phyloP scores from a whole-genome alignment of 2,329 filamentous ascomycete genomes.

The Sodiomyces alkalinus region DNA sequence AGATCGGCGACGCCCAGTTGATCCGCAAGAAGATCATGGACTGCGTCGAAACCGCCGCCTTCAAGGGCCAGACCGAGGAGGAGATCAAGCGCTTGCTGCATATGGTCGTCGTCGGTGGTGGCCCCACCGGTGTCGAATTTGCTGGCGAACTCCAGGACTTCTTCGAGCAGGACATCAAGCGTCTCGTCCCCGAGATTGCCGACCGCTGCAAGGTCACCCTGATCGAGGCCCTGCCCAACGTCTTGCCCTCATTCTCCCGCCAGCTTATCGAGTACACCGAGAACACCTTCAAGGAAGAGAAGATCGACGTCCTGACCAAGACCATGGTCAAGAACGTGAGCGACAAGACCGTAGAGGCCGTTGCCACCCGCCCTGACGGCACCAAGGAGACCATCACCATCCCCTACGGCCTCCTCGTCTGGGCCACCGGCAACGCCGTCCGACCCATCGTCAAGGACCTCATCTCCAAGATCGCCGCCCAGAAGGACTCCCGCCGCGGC shows the following conservation, averaged over 20 bases:
- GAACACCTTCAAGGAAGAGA: constrained; percentile 97
- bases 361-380: constrained; percentile 67
- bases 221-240: constrained; percentile 91
- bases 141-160: constrained; percentile 97
- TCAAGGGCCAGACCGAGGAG: constrained; percentile 84
- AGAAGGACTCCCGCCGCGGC: constrained; percentile 88
- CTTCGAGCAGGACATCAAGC: constrained; percentile 95
- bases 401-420: constrained; percentile 90
- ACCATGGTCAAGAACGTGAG: constrained; percentile 98
- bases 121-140: constrained; percentile 94
- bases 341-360: constrained; percentile 82
- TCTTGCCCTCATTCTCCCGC: constrained; percentile 96
- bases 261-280: constrained; percentile 99
- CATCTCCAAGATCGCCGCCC: constrained; percentile 80
- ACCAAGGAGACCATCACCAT: constrained; percentile 68
- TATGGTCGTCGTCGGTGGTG: constrained; percentile 93
- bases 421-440: constrained; percentile 94
- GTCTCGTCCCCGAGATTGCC: constrained; percentile 91
- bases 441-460: constrained; percentile 83
- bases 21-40: constrained; percentile 99
- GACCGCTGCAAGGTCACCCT: constrained; percentile 94
- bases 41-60: constrained; percentile 93
- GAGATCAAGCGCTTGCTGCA: constrained; percentile 90
- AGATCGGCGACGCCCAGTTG: constrained; percentile 87
- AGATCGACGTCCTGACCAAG: constrained; percentile 94